phyloP scores from a whole-genome alignment of 192 early-diverging fungal species.

The Linderina pennispora region DNA sequence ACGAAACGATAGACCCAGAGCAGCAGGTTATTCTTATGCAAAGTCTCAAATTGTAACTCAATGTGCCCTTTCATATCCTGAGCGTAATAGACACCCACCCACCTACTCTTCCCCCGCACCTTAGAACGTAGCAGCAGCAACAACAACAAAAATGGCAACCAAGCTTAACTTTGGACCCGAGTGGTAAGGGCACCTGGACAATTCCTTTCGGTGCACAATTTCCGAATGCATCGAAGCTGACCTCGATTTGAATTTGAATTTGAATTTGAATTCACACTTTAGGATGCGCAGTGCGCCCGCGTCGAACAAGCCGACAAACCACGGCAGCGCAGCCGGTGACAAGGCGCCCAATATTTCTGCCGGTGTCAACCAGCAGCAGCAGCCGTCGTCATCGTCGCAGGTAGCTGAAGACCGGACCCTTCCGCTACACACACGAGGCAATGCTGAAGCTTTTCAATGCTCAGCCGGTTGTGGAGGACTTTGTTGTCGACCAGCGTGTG shows the following conservation, averaged over 20 bases:
- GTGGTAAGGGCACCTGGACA: slow-evolving; percentile 47
- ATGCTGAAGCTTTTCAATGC: slow-evolving; percentile 69
- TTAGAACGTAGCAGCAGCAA: too few relatives aligned
- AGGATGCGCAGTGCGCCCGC: slow-evolving; percentile 42
- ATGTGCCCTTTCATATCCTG: too few relatives aligned
- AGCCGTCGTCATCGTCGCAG: too few relatives aligned
- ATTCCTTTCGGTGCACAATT: background rate
- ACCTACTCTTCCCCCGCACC: too few relatives aligned
- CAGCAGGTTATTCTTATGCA: too few relatives aligned
- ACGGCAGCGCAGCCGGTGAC: slow-evolving; percentile 7
- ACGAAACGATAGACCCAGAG: too few relatives aligned
- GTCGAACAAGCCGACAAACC: slow-evolving; percentile 9
- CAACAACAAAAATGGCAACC: slow-evolving; percentile 41
- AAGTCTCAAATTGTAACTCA: too few relatives aligned
- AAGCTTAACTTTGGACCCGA: slow-evolving; percentile 79
- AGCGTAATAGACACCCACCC: too few relatives aligned
- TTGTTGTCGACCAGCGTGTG: slow-evolving; percentile 62
- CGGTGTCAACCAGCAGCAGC: slow-evolving; percentile 4
- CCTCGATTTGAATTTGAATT: background rate
- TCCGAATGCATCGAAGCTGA: background rate
- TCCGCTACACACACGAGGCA: slow-evolving; percentile 66
- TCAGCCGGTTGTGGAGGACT: slow-evolving; percentile 51
- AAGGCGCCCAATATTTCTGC: slow-evolving; percentile 1
- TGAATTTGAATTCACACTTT: background rate
- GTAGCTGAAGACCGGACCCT: slow-evolving; percentile 35